Conservation (phyloP, 768 basidiomycete genomes). For the Tricholomella constricta region DNA sequence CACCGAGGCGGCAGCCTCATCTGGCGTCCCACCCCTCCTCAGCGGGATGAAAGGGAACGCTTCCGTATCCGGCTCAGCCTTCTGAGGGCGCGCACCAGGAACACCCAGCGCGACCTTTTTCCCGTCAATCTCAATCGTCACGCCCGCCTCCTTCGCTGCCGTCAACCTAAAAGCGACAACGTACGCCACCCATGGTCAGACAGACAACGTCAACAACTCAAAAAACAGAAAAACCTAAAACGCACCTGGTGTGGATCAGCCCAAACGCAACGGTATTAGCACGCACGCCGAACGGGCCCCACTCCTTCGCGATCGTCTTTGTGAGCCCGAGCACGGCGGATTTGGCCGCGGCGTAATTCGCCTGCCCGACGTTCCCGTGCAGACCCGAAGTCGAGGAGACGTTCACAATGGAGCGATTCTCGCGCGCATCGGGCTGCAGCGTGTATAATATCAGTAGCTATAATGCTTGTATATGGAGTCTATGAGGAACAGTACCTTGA, state of each 20-base stretch:
- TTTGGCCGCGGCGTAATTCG: constrained; percentile 81
- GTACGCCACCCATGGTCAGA: no score
- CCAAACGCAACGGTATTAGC: constrained; percentile 84
- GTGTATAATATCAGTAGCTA: background rate
- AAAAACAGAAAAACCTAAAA: background rate
- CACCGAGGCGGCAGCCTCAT: constrained; percentile 75
- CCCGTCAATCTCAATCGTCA: constrained; percentile 74
- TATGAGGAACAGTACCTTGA: constrained; percentile 48
- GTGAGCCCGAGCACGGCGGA: constrained; percentile 77
- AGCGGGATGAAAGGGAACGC: constrained; percentile 59
- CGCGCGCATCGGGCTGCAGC: constrained; percentile 50
- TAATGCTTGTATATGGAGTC: background rate
- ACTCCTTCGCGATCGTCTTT: constrained; percentile 87
- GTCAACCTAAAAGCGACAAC: constrained; percentile 71
- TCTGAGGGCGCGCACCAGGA: constrained; percentile 51
- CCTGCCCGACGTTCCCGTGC: constrained; percentile 87
- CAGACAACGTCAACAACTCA: background rate
- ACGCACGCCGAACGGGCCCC: constrained; percentile 81
- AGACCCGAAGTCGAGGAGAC: constrained; percentile 83
- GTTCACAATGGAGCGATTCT: constrained; percentile 77
- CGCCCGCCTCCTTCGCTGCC: constrained; percentile 76
- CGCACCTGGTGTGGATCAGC: constrained; percentile 72
- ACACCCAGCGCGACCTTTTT: constrained; percentile 85
- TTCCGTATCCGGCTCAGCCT: constrained; percentile 28
- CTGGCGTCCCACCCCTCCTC: constrained; percentile 62